Percentiles rank a stretch among this genome's conserved stretches.
Evolutionary conservation across 768 basidiomycete genomes (phyloP).

Genomic region (Megacollybia marginata): DNA sequence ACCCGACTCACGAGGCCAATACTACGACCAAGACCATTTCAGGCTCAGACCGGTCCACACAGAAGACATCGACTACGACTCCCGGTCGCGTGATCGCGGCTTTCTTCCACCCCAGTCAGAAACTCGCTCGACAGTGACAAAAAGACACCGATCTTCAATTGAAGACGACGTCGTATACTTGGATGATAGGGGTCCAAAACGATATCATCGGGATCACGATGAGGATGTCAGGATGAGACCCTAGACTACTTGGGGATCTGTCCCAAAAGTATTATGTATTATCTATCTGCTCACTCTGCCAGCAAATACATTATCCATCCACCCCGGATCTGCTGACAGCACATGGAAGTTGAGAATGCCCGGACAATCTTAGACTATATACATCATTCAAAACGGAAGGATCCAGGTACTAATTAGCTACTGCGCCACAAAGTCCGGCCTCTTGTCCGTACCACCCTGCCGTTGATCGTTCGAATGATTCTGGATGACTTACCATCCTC

Average conservation of each 20-base stretch:
- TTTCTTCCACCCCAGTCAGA: constrained; percentile 23
- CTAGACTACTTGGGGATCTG: neutral
- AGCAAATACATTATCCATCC: neutral
- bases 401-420: too few relatives aligned
- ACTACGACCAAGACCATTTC: constrained; percentile 46
- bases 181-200: constrained; percentile 51
- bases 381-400: too few relatives aligned
- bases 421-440: neutral
- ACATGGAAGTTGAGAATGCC: too few relatives aligned
- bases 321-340: neutral
- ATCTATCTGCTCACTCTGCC: neutral
- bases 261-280: neutral
- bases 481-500: constrained; percentile 17
- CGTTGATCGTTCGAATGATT: constrained; percentile 43
- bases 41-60: constrained; percentile 43
- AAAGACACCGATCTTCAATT: constrained; percentile 57
- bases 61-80: constrained; percentile 43
- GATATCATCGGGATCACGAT: constrained; percentile 46
- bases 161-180: constrained; percentile 41
- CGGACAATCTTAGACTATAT: too few relatives aligned
- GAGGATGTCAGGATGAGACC: constrained; percentile 30
- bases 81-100: constrained; percentile 23
- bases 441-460: constrained; percentile 5
- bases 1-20: constrained; percentile 43
- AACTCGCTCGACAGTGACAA: constrained; percentile 36